Conservation (phyloP, 1,284 basidiomycete genomes). For the Cystobasidiaceae sp. region DNA sequence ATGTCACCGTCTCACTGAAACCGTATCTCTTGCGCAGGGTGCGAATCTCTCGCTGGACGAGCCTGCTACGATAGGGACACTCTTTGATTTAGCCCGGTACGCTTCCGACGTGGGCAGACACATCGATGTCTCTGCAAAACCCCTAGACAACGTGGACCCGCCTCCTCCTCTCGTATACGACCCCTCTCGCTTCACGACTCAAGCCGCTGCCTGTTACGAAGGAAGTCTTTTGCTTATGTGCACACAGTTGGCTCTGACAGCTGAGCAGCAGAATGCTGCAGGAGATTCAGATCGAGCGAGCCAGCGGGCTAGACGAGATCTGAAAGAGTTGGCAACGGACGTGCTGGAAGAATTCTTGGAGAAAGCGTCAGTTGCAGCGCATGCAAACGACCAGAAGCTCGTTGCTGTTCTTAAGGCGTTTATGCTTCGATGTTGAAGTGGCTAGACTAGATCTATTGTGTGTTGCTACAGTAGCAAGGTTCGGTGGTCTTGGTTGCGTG, state of each 20-base stretch:
- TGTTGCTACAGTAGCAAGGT: background rate
- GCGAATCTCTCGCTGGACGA: conserved; percentile 70
- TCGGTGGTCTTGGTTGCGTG: background rate
- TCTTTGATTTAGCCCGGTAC: conserved; percentile 67
- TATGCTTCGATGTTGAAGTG: background rate
- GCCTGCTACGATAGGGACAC: conserved; percentile 68
- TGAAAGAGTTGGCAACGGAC: conserved; percentile 26
- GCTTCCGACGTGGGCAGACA: conserved; percentile 54
- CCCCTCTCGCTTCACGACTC: background rate
- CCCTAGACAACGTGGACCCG: background rate
- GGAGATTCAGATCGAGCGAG: background rate
- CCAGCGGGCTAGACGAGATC: conserved; percentile 11
- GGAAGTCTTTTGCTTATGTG: conserved; percentile 7
- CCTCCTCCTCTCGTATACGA: background rate
- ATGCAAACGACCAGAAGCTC: background rate
- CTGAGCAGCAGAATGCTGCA: conserved; percentile 13
- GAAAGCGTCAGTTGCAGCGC: background rate
- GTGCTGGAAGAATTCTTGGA: conserved; percentile 26
- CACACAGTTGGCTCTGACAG: conserved; percentile 23
- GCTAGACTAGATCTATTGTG: too few relatives aligned
- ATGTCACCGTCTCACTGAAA: background rate
- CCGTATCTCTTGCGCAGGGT: conserved; percentile 15
- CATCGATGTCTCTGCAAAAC: background rate
- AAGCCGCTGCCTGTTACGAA: conserved; percentile 7
- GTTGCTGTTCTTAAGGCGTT: background rate